Evolutionary conservation across 2,329 filamentous ascomycete genomes (phyloP), one percentile per base, ranked within the genome.

Genomic region (Hymenoscyphus albidus): DNA sequence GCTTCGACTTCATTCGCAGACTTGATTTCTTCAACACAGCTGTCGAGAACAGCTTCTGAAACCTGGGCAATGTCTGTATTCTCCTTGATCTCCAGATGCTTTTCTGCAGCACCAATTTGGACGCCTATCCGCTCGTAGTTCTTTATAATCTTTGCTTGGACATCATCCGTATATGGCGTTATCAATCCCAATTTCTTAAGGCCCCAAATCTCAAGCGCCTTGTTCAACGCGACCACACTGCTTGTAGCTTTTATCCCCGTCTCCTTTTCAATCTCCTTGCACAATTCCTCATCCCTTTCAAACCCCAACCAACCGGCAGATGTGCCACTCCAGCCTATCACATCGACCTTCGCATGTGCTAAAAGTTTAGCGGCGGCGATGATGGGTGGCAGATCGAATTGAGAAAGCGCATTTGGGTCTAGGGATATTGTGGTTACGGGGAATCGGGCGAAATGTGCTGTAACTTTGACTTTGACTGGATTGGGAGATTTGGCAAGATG

Each of bases 401-500:
- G 76, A 0, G 72, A 69, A 13, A 77, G 72, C 1, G 74, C 75
- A 9, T 65, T 62, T 0, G 71, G 40, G 7, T 75, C 71, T 32
- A 80, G 73, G 18, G 73, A 74, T 64, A 81, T 78, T 12, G 71
- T 75, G 22, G 74, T 78, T 13, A 80, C 78, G 14, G 72, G 70
- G 65, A 80, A 78, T 54, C 79, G 77, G 12, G 78, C 77, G 72
- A 79, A 80, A 71, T 80, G 79, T 9, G 76, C 78, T 2, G 75
- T 77, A 22, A 80, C 71, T 13, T 71, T 76, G 22, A 79, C 71
- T 14, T 71, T 76, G 18, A 79, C 71, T 13, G 70, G 67, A 68
- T 56, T 62, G 10, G 62, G 31, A 10, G 67, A 64, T 16, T 44
- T 54, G 0, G 59, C 35, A 14, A 78, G 71, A 16, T 68, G 68